phyloP scores from a whole-genome alignment of 2,329 filamentous ascomycete genomes.

The Diaporthe capsici region DNA sequence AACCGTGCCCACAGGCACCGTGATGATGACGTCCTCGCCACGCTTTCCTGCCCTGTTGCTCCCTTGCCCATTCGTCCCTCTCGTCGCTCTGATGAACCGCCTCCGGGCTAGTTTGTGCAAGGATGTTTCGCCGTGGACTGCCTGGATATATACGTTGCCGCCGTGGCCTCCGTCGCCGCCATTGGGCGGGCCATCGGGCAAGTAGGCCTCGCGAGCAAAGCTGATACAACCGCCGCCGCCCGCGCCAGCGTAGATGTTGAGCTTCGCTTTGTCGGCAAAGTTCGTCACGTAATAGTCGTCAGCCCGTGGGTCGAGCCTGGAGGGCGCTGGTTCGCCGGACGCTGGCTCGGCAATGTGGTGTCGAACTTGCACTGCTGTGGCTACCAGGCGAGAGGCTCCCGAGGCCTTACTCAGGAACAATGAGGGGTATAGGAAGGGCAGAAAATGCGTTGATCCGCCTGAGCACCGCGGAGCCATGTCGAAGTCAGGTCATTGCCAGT shows the following conservation, averaged over 20 bases:
- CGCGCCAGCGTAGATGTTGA: conserved; percentile 82
- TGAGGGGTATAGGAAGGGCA: conserved; percentile 67
- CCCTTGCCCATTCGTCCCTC: conserved; percentile 84
- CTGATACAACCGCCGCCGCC: conserved; percentile 96
- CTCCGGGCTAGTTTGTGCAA: conserved; percentile 90
- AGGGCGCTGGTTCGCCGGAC: conserved; percentile 53
- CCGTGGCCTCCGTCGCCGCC: conserved; percentile 94
- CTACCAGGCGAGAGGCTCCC: conserved; percentile 47
- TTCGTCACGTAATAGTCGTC: conserved; percentile 86
- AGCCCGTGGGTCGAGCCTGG: conserved; percentile 83
- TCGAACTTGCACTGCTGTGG: conserved; percentile 47
- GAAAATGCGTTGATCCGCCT: conserved; percentile 53
- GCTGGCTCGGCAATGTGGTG: conserved; percentile 47
- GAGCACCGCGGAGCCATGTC: conserved; percentile 60
- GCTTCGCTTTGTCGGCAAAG: conserved; percentile 88
- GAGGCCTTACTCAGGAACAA: conserved; percentile 51
- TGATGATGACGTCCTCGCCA: conserved; percentile 89
- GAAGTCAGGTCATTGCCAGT: conserved; percentile 36
- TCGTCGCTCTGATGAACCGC: conserved; percentile 79
- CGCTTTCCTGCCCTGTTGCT: conserved; percentile 80
- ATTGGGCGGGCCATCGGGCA: conserved; percentile 91
- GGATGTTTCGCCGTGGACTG: conserved; percentile 90
- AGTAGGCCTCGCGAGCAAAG: conserved; percentile 91
- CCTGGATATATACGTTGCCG: conserved; percentile 95
- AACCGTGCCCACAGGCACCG: conserved; percentile 93